Conservation (phyloP, 2,329 filamentous ascomycete genomes). For the Emmonsiellopsis sp. region DNA sequence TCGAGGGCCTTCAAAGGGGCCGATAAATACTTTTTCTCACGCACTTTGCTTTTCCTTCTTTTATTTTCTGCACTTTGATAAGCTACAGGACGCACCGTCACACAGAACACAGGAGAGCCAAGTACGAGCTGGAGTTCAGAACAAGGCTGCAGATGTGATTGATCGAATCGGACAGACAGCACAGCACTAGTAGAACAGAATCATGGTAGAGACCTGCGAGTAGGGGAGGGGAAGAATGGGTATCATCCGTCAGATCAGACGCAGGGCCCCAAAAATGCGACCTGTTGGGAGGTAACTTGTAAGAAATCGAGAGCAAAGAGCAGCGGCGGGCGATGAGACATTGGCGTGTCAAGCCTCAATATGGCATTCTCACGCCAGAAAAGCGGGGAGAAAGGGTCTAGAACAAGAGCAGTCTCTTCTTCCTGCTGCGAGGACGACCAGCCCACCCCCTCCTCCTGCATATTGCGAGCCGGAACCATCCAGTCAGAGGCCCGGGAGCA, state of each 20-base stretch:
- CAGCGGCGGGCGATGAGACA: background rate
- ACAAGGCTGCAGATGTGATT: constrained; percentile 7
- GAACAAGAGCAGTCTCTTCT: constrained; percentile 1
- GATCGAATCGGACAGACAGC: constrained; percentile 4
- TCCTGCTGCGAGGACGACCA: constrained; percentile 5
- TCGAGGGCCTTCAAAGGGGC: background rate
- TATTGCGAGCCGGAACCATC: constrained; percentile 1
- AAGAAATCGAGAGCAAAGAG: background rate
- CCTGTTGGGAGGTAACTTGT: background rate
- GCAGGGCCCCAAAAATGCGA: background rate
- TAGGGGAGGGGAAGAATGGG: background rate
- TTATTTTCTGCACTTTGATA: background rate
- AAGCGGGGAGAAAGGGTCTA: constrained; percentile 9
- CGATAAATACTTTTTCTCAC: background rate
- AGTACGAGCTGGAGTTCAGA: constrained; percentile 1
- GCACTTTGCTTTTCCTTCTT: background rate
- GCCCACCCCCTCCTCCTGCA: constrained; percentile 6
- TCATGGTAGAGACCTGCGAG: background rate
- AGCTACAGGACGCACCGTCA: background rate
- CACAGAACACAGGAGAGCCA: background rate
- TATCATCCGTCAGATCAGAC: background rate
- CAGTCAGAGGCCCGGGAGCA: constrained; percentile 3
- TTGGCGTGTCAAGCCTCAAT: background rate
- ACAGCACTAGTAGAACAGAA: background rate
- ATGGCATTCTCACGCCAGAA: background rate